Conservation (phyloP, 805 yeast species). For the Yamadazyma philogaea region DNA sequence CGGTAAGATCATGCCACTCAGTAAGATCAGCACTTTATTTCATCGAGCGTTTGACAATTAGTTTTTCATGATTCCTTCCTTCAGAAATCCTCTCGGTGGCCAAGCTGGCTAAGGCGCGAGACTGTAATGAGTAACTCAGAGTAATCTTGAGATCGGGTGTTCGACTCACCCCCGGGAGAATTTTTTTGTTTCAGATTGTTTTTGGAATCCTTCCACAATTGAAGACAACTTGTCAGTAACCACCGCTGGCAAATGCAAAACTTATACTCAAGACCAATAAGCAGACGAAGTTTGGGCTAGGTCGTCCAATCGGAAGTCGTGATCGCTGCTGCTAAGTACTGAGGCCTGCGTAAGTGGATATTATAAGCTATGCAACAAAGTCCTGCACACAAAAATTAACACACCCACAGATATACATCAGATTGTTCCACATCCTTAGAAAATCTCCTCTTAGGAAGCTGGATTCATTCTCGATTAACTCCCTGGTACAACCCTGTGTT, state of each 20-base stretch:
- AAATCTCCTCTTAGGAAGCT: background rate
- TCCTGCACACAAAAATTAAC: slow-evolving; percentile 1
- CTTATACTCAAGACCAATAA: too few relatives aligned
- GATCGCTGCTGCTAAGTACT: too few relatives aligned
- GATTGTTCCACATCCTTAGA: background rate
- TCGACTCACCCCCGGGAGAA: slow-evolving; percentile 46
- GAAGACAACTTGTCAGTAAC: too few relatives aligned
- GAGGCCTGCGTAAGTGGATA: too few relatives aligned
- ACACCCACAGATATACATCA: background rate
- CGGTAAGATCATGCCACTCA: too few relatives aligned
- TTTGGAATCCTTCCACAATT: background rate
- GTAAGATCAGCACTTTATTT: too few relatives aligned
- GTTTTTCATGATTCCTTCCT: too few relatives aligned
- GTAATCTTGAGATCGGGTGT: slow-evolving; percentile 45
- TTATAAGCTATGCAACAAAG: background rate
- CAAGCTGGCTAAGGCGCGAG: slow-evolving; percentile 46
- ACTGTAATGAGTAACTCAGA: slow-evolving; percentile 33
- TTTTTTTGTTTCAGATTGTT: slow-evolving; percentile 10
- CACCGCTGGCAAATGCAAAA: too few relatives aligned
- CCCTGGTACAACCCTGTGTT: background rate
- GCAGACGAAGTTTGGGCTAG: too few relatives aligned
- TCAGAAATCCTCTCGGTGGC: slow-evolving; percentile 31
- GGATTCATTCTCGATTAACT: background rate
- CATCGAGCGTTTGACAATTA: too few relatives aligned
- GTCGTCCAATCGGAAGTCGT: too few relatives aligned